Base-by-base conservation (phyloP, 352 stramenopile species). In the Pythium scleroteichum region DNA sequence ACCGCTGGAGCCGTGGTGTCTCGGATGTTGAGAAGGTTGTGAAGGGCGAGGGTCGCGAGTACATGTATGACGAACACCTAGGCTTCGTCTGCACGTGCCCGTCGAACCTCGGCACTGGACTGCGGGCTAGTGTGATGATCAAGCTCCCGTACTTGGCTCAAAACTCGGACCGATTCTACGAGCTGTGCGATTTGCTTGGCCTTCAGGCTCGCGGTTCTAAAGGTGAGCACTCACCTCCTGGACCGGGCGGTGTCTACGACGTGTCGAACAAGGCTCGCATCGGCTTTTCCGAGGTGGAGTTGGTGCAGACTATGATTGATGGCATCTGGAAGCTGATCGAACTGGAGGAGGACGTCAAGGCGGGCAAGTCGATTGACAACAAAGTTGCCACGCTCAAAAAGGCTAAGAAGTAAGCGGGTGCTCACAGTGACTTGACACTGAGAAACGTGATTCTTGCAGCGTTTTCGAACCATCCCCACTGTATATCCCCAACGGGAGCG, bases 231-330 rank as follows among this genome's bases (percentile, higher is more conserved):
- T 94, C 78, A 26, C 84, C 84, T 17, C 74, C 84, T 23, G 64
- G 78, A 2, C 54, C 88, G 89, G 88, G 85, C 22, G 88, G 92
- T 38, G 90, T 97, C 50, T 98, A 91, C 70, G 94, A 98, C 55
- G 85, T 98, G 58, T 97, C 91, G 7, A 98, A 98, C 82, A 94
- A 96, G 58, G 90, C 96, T 44, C 75, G 92, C 39, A 89, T 98
- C 51, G 94, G 94, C 10, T 96, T 95, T 53, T 97, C 86, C 29
- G 94, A 98, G 68, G 91, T 97, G 3, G 84, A 98, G 68, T 78
- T 98, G 23, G 95, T 98, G 55, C 95, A 98, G 78, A 90, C 93
- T 20, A 98, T 98, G 92, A 97, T 98, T 52, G 88, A 98, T 62
- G 94, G 94, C 22, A 86, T 97, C 38, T 85, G 76, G 42, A 87